Evolutionary conservation across 192 early-diverging fungal species (phyloP).

Genomic region (Rhizoclosmatium sp.): DNA sequence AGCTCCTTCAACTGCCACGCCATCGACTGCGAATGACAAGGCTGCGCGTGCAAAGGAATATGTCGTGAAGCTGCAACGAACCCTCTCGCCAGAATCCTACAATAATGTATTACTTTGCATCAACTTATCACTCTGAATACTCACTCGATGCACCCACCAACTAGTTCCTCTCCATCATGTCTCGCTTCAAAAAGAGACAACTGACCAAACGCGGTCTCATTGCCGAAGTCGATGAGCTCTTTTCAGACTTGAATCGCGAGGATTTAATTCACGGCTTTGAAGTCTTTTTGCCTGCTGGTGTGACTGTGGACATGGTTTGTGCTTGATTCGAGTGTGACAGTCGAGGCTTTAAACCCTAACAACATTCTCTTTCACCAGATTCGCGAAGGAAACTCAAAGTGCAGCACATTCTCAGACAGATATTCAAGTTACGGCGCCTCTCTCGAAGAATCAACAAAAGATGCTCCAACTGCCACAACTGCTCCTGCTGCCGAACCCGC

Average conservation of each 20-base stretch:
- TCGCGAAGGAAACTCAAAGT: constrained; percentile 24
- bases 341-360: background rate
- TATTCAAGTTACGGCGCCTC: background rate
- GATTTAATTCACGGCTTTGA: constrained; percentile 23
- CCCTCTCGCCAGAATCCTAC: background rate
- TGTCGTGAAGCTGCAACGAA: constrained; percentile 1
- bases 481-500: constrained; percentile 7
- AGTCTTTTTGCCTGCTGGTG: constrained; percentile 25
- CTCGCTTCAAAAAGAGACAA: constrained; percentile 26
- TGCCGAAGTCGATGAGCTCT: constrained; percentile 26
- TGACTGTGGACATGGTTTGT: constrained; percentile 26
- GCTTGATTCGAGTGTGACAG: background rate
- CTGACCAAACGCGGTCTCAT: constrained; percentile 28
- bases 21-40: background rate
- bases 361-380: background rate
- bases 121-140: background rate
- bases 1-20: background rate
- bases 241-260: constrained; percentile 15
- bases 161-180: constrained; percentile 29
- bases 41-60: constrained; percentile 16
- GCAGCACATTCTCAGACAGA: constrained; percentile 4
- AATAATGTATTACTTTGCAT: background rate
- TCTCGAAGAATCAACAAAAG: background rate
- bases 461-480: background rate
- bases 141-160: background rate